phyloP scores from a whole-genome alignment of 2,329 filamentous ascomycete species.

The Curvularia spicifera region DNA sequence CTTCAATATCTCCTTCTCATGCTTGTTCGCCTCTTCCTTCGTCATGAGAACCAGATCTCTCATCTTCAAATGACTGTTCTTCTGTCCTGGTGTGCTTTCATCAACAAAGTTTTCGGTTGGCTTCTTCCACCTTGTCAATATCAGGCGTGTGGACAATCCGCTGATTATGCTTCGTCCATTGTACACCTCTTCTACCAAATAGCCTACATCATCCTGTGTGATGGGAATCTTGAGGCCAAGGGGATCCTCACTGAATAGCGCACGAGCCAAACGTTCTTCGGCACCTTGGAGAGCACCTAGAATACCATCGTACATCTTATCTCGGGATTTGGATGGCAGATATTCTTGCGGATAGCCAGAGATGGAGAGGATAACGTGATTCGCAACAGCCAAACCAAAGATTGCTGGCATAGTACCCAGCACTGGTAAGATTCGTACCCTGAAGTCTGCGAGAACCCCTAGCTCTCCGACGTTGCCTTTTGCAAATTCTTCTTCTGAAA shows the following conservation, averaged over 20 bases:
- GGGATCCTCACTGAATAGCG: conserved; percentile 59
- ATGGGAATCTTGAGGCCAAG: conserved; percentile 81
- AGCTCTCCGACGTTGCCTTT: conserved; percentile 88
- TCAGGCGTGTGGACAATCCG: conserved; percentile 78
- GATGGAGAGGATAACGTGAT: conserved; percentile 87
- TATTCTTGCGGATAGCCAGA: conserved; percentile 86
- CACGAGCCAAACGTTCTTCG: conserved; percentile 76
- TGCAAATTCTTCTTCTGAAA: conserved; percentile 84
- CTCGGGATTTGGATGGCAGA: conserved; percentile 76
- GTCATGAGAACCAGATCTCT: conserved; percentile 87
- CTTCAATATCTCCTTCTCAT: conserved; percentile 79
- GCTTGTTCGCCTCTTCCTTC: conserved; percentile 81
- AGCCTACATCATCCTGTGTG: conserved; percentile 80
- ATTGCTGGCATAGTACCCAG: conserved; percentile 97
- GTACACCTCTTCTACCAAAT: conserved; percentile 88
- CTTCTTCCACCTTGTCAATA: conserved; percentile 79
- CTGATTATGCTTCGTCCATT: conserved; percentile 82
- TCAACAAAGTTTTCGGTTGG: conserved; percentile 70
- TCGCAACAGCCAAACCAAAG: conserved; percentile 89
- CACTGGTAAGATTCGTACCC: conserved; percentile 92
- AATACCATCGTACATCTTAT: conserved; percentile 91
- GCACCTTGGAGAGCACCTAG: conserved; percentile 75
- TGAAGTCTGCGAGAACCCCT: conserved; percentile 87
- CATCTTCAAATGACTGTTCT: conserved; percentile 71
- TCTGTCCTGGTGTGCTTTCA: conserved; percentile 73